Base-by-base conservation (phyloP, 441 rosid species). In the Theobroma grandiflorum region DNA sequence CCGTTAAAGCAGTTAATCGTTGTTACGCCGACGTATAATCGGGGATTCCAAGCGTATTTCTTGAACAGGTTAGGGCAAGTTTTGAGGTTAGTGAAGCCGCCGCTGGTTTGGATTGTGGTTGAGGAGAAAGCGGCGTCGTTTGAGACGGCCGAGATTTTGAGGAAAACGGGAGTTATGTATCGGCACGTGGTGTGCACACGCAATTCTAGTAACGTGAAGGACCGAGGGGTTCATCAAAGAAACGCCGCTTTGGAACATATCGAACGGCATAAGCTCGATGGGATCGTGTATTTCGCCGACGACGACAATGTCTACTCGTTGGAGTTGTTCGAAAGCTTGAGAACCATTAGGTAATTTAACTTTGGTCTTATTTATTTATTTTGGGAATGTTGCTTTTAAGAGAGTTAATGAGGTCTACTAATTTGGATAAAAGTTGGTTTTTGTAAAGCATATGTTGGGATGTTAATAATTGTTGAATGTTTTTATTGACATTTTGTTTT, bases 21-120 rank as follows among this genome's bases (percentile, higher is more conserved):
- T 78, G 87, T 97, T 40, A 94, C 99, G n/a, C 95, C 99, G 18
- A 95, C 99, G 53, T 95, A 93, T 77, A 90, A 91, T 73, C 87
- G 99, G 47, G 98, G 92, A 64, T 70, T 88, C 80, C 98, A 97
- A 82, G 97, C 92, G 3, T 97, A 91, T 75, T 93, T 86, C 77
- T 80, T 97, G 81, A 92, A 86, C 83, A 89, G 98, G 81, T 71
- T 95, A 73, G 97, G 92, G 72, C 98, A 97, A 76, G 88, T 90
- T 45, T 79, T 95, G 87, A 89, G 94, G 86, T 88, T 93, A n/a
- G 96, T 94, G 79, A 86, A 85, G 75, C 91, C 95, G 47, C 99
- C 99, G 22, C n/a, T 97, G 62, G 80, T 97, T 77, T 97, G 99
- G 99, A 89, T 97, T 45, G 98, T 95, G 84, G 99, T 94, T 80